These are phyloP conservation scores for Parachaetomium inaequale DNA, from an alignment of 495 filamentous ascomycete genomes.

Conservation along the genomic window DNA sequence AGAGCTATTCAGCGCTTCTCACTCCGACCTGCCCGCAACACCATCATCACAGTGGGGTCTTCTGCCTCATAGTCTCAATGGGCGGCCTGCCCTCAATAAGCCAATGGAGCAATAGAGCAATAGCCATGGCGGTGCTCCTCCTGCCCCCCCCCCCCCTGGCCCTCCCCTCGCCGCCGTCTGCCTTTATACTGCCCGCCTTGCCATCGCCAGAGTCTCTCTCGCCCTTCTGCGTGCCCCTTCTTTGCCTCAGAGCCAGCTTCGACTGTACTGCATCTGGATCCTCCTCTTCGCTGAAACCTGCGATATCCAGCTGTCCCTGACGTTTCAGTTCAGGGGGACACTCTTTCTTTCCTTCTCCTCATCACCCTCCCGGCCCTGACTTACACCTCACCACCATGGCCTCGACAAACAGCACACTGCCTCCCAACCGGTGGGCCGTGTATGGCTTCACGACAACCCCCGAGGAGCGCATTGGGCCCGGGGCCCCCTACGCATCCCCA, in stretches of 20 bases:
- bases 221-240: not conserved
- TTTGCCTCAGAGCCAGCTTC: not conserved
- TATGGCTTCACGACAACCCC: slow-evolving; percentile 26
- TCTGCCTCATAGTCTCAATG: slow-evolving; percentile 15
- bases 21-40: slow-evolving; percentile 6
- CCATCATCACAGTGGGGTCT: slow-evolving; percentile 13
- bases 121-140: slow-evolving; percentile 8
- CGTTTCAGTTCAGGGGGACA: not conserved
- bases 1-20: slow-evolving; percentile 21
- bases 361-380: not conserved
- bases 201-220: slow-evolving; percentile 5
- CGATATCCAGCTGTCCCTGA: not conserved
- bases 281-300: not conserved
- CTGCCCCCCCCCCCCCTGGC: not conserved
- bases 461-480: slow-evolving; percentile 25
- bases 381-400: not conserved
- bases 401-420: not conserved
- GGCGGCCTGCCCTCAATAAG: slow-evolving; percentile 9
- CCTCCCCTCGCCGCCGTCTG: not conserved
- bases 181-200: slow-evolving; percentile 12
- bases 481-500: slow-evolving; percentile 28
- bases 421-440: slow-evolving; percentile 3
- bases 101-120: slow-evolving; percentile 15
- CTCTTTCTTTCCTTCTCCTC: not conserved
- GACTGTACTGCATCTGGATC: not conserved